Percentiles rank a stretch among this genome's conserved stretches.
Evolutionary conservation across 768 basidiomycete species (phyloP).

Genomic region (Lactarius hengduanensis): DNA sequence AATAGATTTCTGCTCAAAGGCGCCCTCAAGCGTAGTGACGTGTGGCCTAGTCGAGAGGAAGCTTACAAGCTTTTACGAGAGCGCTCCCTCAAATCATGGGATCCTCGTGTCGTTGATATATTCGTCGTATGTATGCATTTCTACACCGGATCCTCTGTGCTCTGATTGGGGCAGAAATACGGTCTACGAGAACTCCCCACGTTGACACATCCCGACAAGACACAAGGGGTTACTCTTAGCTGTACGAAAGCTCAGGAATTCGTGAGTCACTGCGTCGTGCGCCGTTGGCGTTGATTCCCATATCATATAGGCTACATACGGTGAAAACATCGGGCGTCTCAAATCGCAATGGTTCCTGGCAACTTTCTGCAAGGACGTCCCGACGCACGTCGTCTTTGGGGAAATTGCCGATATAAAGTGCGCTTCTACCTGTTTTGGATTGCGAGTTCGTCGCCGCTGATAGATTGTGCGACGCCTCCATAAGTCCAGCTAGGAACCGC

Average conservation of each 20-base stretch:
- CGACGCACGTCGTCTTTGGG: constrained; percentile 26
- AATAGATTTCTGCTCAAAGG: constrained; percentile 34
- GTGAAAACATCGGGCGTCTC: not conserved
- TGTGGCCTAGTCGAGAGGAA: constrained; percentile 52
- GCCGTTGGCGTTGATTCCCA: not conserved
- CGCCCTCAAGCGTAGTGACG: constrained; percentile 45
- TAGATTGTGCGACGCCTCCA: not conserved
- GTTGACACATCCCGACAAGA: constrained; percentile 42
- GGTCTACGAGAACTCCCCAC: constrained; percentile 46
- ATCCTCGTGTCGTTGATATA: constrained; percentile 44
- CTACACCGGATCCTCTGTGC: not conserved
- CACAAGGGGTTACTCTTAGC: constrained; percentile 48
- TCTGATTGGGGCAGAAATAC: constrained; percentile 37
- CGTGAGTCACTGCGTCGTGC: constrained; percentile 16
- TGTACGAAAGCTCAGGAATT: constrained; percentile 49
- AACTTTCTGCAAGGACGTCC: constrained; percentile 25
- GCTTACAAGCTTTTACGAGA: constrained; percentile 44
- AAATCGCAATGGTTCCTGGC: constrained; percentile 14
- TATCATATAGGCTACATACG: constrained; percentile 17
- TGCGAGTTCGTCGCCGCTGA: not conserved
- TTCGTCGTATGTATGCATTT: constrained; percentile 40
- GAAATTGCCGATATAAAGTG: constrained; percentile 20
- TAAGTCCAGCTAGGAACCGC: constrained; percentile 20
- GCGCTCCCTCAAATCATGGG: constrained; percentile 48
- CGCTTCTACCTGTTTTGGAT: not conserved